Conservation (phyloP, 2,329 filamentous ascomycete species). For the Penicillium occitanis region DNA sequence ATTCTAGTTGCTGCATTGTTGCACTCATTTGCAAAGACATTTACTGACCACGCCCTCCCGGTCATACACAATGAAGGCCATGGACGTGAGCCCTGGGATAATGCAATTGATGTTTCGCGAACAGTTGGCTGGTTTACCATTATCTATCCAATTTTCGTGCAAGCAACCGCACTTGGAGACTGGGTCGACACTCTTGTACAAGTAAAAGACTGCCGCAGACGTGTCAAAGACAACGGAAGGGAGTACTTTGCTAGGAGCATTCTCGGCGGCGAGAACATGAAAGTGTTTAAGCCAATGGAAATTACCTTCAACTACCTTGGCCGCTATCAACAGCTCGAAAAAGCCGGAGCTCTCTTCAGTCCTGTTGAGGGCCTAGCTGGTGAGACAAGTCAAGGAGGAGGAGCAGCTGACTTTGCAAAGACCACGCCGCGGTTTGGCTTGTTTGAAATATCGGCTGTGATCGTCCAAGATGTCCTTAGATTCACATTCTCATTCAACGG, state of each 20-base stretch:
- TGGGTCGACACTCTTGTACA: conserved; percentile 35
- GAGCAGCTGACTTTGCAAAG: conserved; percentile 47
- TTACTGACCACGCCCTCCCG: conserved; percentile 42
- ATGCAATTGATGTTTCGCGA: conserved; percentile 49
- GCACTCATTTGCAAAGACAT: conserved; percentile 47
- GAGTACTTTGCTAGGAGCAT: conserved; percentile 40
- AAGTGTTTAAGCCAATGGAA: conserved; percentile 39
- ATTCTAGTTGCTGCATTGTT: conserved; percentile 40
- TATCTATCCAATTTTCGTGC: conserved; percentile 46
- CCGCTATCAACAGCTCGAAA: conserved; percentile 45
- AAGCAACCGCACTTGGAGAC: conserved; percentile 28
- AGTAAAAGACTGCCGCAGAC: conserved; percentile 42
- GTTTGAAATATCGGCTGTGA: conserved; percentile 55
- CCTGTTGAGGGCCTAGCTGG: conserved; percentile 48
- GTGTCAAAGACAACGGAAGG: conserved; percentile 40
- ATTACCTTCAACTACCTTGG: conserved; percentile 46
- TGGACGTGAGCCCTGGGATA: conserved; percentile 49
- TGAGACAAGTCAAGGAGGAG: conserved; percentile 47
- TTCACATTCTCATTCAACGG: conserved; percentile 55
- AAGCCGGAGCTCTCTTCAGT: conserved; percentile 46
- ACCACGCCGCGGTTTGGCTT: conserved; percentile 50
- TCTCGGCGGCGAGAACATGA: conserved; percentile 31
- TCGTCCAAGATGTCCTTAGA: conserved; percentile 48
- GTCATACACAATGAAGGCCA: conserved; percentile 52
- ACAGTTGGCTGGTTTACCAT: conserved; percentile 56